Conservation (phyloP, 805 yeast species). For the Kluyveromyces wickerhamii region DNA sequence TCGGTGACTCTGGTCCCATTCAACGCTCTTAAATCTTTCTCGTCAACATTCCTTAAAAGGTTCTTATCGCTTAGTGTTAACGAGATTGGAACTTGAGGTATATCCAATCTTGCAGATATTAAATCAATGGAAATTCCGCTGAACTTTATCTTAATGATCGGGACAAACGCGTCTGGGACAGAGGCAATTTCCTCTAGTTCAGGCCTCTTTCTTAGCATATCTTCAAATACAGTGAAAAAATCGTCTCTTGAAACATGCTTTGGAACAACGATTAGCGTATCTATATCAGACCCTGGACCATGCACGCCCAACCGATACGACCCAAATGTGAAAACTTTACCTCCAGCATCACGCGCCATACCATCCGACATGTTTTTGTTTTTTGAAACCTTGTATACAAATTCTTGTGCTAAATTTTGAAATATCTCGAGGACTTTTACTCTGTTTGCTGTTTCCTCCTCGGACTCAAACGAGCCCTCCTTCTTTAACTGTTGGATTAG, state of each 20-base stretch:
- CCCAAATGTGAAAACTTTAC: conserved; percentile 93
- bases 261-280: conserved; percentile 93
- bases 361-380: conserved; percentile 92
- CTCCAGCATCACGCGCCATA: conserved; percentile 96
- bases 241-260: conserved; percentile 89
- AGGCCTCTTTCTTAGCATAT: conserved; percentile 57
- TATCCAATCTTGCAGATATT: conserved; percentile 72
- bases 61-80: conserved; percentile 79
- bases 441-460: conserved; percentile 73
- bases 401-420: conserved; percentile 69
- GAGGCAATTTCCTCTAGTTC: conserved; percentile 88
- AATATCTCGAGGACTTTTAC: conserved; percentile 62
- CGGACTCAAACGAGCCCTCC: conserved; percentile 85
- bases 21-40: conserved; percentile 77
- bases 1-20: conserved; percentile 98
- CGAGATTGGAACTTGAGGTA: conserved; percentile 73
- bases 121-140: conserved; percentile 91
- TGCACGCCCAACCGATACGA: conserved; percentile 92
- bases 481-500: conserved; percentile 71
- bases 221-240: conserved; percentile 75
- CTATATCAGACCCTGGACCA: conserved; percentile 98
- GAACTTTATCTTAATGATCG: conserved; percentile 83
- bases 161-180: conserved; percentile 97
- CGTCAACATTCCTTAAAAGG: conserved; percentile 79
- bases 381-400: conserved; percentile 74